Evolutionary conservation across 495 filamentous ascomycete genomes (phyloP).

Genomic region (Penicillium crystallinum): DNA sequence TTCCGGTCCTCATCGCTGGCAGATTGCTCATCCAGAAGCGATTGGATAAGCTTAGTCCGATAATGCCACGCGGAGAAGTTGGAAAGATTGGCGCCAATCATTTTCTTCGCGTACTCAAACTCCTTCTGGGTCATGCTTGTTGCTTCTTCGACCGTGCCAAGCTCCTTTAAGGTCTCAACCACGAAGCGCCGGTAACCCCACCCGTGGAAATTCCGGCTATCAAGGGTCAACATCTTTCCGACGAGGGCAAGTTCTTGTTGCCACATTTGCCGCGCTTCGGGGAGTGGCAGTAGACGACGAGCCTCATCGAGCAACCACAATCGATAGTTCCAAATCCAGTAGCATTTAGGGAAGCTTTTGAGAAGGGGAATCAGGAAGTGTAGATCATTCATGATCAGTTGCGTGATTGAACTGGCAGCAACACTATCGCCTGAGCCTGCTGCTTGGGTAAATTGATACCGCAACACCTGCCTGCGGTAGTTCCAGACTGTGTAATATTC

Average conservation of each 20-base stretch:
- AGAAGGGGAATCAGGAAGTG: conserved; percentile 78
- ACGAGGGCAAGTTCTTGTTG: conserved; percentile 74
- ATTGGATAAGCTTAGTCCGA: conserved; percentile 74
- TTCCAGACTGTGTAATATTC: conserved; percentile 99
- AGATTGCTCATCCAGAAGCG: conserved; percentile 61
- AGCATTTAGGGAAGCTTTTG: conserved; percentile 86
- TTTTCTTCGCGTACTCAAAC: conserved; percentile 83
- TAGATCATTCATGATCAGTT: conserved; percentile 64
- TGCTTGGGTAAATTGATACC: conserved; percentile 38
- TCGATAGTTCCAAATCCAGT: conserved; percentile 99
- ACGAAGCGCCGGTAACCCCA: conserved; percentile 88
- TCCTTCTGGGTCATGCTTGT: conserved; percentile 67
- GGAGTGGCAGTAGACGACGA: conserved; percentile 51
- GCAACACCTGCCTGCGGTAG: conserved; percentile 68
- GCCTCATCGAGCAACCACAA: conserved; percentile 75
- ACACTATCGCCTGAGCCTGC: conserved; percentile 14
- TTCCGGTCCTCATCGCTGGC: conserved; percentile 58
- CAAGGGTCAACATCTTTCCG: conserved; percentile 77
- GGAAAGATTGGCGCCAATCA: conserved; percentile 74
- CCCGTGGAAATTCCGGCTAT: conserved; percentile 92
- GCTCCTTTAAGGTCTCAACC: conserved; percentile 60
- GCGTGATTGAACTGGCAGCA: conserved; percentile 28
- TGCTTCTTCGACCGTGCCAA: conserved; percentile 36
- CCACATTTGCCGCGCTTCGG: conserved; percentile 64
- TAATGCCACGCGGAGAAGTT: conserved; percentile 99